Percentiles rank a stretch among this genome's conserved stretches.
Conservation (phyloP, 148 eudicot genomes). For the Polygonum maritimum region DNA sequence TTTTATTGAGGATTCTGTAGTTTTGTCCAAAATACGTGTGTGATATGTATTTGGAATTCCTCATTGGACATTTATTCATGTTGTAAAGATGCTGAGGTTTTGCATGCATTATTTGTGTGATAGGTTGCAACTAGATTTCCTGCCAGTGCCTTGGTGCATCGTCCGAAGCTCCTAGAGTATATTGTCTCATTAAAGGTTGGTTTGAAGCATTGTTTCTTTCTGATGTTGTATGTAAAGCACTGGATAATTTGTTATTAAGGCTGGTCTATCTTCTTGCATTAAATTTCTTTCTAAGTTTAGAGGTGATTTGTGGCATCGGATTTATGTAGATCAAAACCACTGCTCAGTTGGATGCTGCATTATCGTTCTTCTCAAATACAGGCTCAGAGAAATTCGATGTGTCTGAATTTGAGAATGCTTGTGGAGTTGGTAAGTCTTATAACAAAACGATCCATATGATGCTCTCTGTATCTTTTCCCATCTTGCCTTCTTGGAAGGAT, state of each 20-base stretch:
- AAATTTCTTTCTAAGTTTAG: background rate
- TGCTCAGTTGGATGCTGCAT: constrained; percentile 94
- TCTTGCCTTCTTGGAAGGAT: background rate
- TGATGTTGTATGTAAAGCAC: background rate
- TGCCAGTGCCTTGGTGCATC: constrained; percentile 74
- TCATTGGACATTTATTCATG: background rate
- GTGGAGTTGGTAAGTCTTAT: constrained; percentile 79
- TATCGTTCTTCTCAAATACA: constrained; percentile 47
- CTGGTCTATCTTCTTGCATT: background rate
- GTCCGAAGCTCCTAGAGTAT: constrained; percentile 49
- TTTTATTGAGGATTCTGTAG: background rate
- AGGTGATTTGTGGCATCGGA: background rate
- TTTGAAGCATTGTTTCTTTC: constrained; percentile 13
- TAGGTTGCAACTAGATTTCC: constrained; percentile 94
- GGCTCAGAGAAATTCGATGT: constrained; percentile 49
- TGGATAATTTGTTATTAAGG: background rate
- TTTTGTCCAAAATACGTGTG: background rate
- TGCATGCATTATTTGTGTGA: background rate
- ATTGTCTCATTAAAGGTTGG: constrained; percentile 80
- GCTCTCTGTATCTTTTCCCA: background rate
- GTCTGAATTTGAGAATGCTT: constrained; percentile 67
- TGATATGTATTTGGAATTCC: background rate
- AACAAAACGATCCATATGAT: background rate
- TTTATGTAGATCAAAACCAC: constrained; percentile 71
- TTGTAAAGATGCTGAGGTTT: background rate